Evolutionary conservation across 192 early-diverging fungal species (phyloP).

Genomic region (Coemansia sp.): DNA sequence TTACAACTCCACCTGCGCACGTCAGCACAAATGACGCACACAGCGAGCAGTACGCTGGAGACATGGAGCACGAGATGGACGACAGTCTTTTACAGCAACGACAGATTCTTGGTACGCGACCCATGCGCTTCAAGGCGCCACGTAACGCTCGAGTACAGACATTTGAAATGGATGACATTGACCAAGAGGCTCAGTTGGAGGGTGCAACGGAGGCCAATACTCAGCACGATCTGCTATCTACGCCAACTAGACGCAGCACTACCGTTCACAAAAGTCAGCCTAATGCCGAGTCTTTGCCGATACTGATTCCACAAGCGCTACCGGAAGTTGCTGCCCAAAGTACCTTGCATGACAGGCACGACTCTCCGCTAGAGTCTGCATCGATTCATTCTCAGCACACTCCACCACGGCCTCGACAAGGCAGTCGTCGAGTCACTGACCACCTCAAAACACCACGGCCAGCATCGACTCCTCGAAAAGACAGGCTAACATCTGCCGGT

Average conservation of each 20-base stretch:
- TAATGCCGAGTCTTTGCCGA: not conserved
- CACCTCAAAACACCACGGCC: not conserved
- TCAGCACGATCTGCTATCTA: slow-evolving; percentile 1
- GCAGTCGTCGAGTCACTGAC: not conserved
- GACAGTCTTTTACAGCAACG: slow-evolving; percentile 5
- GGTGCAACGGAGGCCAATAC: not conserved
- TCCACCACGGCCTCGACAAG: not conserved
- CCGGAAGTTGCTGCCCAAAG: not conserved
- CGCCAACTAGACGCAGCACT: slow-evolving; percentile 3
- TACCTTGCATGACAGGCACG: not conserved
- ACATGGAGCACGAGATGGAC: slow-evolving; percentile 7
- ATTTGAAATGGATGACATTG: slow-evolving; percentile 43
- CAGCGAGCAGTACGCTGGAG: not conserved
- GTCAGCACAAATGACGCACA: not conserved
- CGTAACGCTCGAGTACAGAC: slow-evolving; percentile 46
- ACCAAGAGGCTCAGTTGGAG: slow-evolving; percentile 6
- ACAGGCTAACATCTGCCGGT: not conserved
- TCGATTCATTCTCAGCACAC: not conserved
- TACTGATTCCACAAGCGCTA: not conserved
- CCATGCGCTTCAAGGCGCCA: slow-evolving; percentile 53
- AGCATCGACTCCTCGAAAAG: slow-evolving; percentile 19
- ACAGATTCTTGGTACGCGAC: slow-evolving; percentile 36
- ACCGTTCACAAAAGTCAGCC: not conserved
- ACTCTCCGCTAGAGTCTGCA: slow-evolving; percentile 2
- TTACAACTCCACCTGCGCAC: not conserved